phyloP scores from a whole-genome alignment of 1,284 basidiomycete species.

The Trichosporon coremiiforme region DNA sequence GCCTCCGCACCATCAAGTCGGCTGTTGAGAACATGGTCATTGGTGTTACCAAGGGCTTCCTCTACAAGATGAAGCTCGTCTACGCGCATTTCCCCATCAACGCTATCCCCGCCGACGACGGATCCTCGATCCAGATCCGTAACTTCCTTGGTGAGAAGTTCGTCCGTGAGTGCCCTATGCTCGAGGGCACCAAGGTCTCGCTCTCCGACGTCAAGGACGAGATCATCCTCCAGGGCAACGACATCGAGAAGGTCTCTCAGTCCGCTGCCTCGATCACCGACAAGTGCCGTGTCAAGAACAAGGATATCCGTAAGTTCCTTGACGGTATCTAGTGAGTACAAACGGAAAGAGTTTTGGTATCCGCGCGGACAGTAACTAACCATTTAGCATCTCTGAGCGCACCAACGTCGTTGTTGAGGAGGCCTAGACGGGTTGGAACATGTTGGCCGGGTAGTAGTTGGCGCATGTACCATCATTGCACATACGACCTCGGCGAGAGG shows the following conservation, averaged over 20 bases:
- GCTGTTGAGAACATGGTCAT: conserved; percentile 97
- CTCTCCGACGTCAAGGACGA: conserved; percentile 98
- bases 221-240: conserved; percentile 88
- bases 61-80: conserved; percentile 99
- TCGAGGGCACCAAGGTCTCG: conserved; percentile 79
- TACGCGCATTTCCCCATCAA: conserved; percentile 99
- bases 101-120: conserved; percentile 87
- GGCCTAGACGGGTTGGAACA: conserved; percentile 35
- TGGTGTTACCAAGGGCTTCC: conserved; percentile 97
- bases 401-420: conserved; percentile 46
- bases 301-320: conserved; percentile 83
- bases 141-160: conserved; percentile 84
- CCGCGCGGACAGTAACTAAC: not conserved
- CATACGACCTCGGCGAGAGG: conserved; percentile 17
- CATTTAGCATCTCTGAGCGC: conserved; percentile 42
- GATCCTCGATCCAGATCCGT: conserved; percentile 85
- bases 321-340: conserved; percentile 66
- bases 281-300: conserved; percentile 91
- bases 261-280: conserved; percentile 96
- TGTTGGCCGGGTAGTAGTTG: conserved; percentile 30
- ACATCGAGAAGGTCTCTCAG: conserved; percentile 93
- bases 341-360: not conserved
- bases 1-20: conserved; percentile 92
- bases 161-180: conserved; percentile 90
- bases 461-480: conserved; percentile 36